Evolutionary conservation across 495 filamentous ascomycete species (phyloP), one percentile per base, ranked within the genome.

Genomic region (Talaromyces wortmannii): DNA sequence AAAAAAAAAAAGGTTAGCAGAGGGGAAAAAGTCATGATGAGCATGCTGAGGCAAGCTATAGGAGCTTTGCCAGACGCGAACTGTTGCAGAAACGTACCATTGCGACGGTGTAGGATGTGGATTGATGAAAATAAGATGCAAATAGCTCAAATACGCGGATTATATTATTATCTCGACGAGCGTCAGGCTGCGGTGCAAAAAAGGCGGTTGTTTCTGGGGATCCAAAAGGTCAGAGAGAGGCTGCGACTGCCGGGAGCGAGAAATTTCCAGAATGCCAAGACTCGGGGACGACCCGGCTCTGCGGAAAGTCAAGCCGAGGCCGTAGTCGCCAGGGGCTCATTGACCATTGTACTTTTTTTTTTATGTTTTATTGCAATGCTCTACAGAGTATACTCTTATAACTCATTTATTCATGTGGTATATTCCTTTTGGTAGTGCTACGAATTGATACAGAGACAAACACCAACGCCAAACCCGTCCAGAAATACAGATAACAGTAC

Each of bases 201-300:
- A 15, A 17, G 17, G 44, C 13, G 17, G 16, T 15, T 7, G 15
- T 23, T 46, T 17, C 11, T 16, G n/a, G 7, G 10, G 7, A 17
- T 16, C 29, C 18, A 53, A 13, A 18, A 43, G 31, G 29, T 44
- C 40, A 43, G 44, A 46, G 44, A 46, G 44, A 17, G 7, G 36
- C 36, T 40, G 1, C 36, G 36, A 40, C 36, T 5, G 36, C 13
- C 36, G 45, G 6, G 53, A 18, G 62, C 65, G 72, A 77, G 74
- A 77, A 77, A 76, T 77, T 77, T 77, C 74, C 74, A 77, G 74
- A 77, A 77, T 77, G 74, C 74, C 74, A 77, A 77, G 74, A 71
- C 74, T 63, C 53, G 36, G 36, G 36, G 36, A 40, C 8, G 13
- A 40, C 31, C 48, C 48, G 31, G 7, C 31, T 15, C 46, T 32